phyloP scores from a whole-genome alignment of 176 grass and related monocot species.

The Oryza coarctata region DNA sequence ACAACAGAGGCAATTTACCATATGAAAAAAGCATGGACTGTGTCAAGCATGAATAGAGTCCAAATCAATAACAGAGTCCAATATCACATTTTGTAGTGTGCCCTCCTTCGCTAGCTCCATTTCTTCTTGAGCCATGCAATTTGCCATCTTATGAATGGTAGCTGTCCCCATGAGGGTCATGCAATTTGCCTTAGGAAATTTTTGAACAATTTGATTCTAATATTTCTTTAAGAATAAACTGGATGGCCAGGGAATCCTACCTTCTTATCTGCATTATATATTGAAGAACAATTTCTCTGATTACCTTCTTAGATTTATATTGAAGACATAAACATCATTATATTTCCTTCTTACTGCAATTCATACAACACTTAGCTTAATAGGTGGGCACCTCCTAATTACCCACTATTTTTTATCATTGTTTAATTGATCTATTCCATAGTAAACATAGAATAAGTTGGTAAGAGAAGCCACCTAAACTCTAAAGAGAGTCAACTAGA shows the following conservation, averaged over 20 bases:
- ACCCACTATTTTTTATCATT: background rate
- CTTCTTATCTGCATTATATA: background rate
- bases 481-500: background rate
- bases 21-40: background rate
- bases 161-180: too few relatives aligned
- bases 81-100: too few relatives aligned
- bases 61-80: background rate
- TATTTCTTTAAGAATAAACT: background rate
- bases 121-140: too few relatives aligned
- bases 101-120: too few relatives aligned
- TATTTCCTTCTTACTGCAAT: background rate
- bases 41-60: background rate
- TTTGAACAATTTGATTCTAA: background rate
- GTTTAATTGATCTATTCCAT: conserved; percentile 12
- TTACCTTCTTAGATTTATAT: background rate
- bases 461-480: background rate
- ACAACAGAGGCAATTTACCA: background rate
- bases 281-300: background rate
- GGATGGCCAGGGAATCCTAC: background rate
- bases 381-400: background rate
- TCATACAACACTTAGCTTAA: background rate
- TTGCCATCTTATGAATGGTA: too few relatives aligned
- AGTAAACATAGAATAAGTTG: background rate
- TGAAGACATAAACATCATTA: background rate
- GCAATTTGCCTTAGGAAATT: too few relatives aligned